phyloP scores from a whole-genome alignment of 192 early-diverging fungal genomes.

The Podila minutissima region DNA sequence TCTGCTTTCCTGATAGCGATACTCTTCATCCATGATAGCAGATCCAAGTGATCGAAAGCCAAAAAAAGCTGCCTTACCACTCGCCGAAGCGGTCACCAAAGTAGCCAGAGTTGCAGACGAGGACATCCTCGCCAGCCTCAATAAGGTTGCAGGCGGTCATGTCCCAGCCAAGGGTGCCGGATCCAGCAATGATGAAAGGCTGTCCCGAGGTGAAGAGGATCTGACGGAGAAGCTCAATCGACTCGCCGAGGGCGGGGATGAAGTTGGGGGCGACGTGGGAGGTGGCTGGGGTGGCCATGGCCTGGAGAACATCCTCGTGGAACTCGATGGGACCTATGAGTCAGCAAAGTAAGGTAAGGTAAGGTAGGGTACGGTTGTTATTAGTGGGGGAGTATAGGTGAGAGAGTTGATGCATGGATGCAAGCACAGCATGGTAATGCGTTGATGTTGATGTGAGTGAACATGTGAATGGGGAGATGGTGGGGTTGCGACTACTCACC shows the following conservation, averaged over 20 bases:
- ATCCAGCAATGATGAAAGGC: conserved; percentile 95
- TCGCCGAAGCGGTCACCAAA: conserved; percentile 97
- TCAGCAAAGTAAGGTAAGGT: neutral
- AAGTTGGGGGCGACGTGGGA: conserved; percentile 94
- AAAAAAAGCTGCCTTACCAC: conserved; percentile 65
- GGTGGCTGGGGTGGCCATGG: conserved; percentile 90
- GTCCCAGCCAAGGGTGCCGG: conserved; percentile 99
- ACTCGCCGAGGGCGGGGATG: conserved; percentile 86
- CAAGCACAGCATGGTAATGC: neutral
- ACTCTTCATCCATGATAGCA: neutral
- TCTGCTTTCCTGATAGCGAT: too few species aligned
- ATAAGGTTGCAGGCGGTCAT: conserved; percentile 91
- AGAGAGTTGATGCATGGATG: neutral
- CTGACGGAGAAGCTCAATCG: conserved; percentile 85
- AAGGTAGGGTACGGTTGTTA: neutral
- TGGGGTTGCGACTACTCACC: conserved; percentile 55
- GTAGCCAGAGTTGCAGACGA: conserved; percentile 93
- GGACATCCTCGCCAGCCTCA: conserved; percentile 87
- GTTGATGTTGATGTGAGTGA: neutral
- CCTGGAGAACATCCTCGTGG: conserved; percentile 82
- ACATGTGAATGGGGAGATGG: neutral
- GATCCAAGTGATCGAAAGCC: neutral
- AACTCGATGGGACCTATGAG: conserved; percentile 91
- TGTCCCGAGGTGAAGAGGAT: conserved; percentile 87
- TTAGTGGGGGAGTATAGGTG: neutral